These are phyloP conservation scores for Eucalyptus polybractea DNA, from an alignment of 345 rosid genomes.

Conservation along the genomic window DNA sequence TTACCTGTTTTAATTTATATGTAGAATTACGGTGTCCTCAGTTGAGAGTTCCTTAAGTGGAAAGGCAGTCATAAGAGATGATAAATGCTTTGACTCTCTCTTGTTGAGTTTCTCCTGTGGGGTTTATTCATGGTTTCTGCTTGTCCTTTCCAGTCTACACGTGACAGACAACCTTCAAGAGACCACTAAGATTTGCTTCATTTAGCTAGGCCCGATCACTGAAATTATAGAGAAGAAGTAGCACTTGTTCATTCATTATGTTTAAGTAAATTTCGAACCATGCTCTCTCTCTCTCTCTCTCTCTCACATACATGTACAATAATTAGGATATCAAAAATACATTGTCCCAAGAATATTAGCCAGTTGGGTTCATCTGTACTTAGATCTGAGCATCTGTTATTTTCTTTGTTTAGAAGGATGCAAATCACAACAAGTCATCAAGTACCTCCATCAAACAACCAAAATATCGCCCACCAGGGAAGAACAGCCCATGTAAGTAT, in stretches of 20 bases:
- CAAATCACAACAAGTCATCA: conserved; percentile 19
- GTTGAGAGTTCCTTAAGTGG: background rate
- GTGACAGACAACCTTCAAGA: background rate
- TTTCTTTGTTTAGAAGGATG: conserved; percentile 21
- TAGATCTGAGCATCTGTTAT: background rate
- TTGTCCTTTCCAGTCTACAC: background rate
- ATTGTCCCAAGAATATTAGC: background rate
- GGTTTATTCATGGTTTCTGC: background rate
- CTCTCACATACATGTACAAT: background rate
- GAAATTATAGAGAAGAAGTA: background rate
- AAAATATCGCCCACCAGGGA: conserved; percentile 64
- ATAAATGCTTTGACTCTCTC: background rate
- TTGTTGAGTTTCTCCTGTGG: background rate
- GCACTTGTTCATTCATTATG: background rate
- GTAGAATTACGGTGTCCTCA: background rate
- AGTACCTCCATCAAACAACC: conserved; percentile 27
- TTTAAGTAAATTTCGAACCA: background rate
- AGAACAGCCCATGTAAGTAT: conserved; percentile 70
- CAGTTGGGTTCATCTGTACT: background rate
- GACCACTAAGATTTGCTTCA: background rate
- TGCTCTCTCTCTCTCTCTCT: background rate
- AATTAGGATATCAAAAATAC: background rate
- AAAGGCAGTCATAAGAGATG: background rate
- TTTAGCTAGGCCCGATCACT: background rate
- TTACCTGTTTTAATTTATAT: background rate